Base-by-base conservation (phyloP, 2,329 filamentous ascomycete species). In the Intubia oerlemansii region DNA sequence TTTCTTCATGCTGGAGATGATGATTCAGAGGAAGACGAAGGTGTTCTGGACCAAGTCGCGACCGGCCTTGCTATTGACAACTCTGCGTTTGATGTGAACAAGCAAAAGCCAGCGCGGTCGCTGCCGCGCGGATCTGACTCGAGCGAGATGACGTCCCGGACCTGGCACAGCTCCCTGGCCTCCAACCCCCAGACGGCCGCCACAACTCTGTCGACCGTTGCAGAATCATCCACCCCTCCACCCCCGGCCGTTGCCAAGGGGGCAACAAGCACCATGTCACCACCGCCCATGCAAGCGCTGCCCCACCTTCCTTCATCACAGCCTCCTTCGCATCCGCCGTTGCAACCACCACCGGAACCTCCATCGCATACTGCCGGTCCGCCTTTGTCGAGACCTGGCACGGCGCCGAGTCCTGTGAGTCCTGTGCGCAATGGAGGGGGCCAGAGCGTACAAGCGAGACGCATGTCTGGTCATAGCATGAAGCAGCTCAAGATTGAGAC, bases 401-500 rank as follows among this genome's bases (percentile, higher is more conserved):
- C n/a, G n/a, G n/a, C n/a, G n/a, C n/a, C n/a, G n/a, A n/a, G n/a
- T n/a, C n/a, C n/a, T n/a, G n/a, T n/a, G n/a, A n/a, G n/a, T n/a
- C n/a, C n/a, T n/a, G n/a, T n/a, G n/a, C n/a, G n/a, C n/a, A n/a
- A n/a, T n/a, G n/a, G n/a, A n/a, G n/a, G n/a, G n/a, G n/a, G n/a
- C n/a, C n/a, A 51, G 39, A 59, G 69, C 23, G 77, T 90, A 29
- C 66, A 79, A 30, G 79, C 64, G 40, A 66, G 84, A 34, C 66
- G 84, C 36, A 53, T 91, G 18, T 92, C 84, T 4, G 78, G 76
- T 7, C 73, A 80, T 40, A 80, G 79, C 41, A 55, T 66, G 10
- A 84, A 78, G 45, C 77, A 84, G 42, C 56, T 95, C 28, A 91
- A 82, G 51, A 93, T 95, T 32, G 80, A 93, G 48, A 93, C 82